These are phyloP conservation scores for Discostella pseudostelligera DNA, from an alignment of 108 stramenopile species.

Conservation along the genomic window DNA sequence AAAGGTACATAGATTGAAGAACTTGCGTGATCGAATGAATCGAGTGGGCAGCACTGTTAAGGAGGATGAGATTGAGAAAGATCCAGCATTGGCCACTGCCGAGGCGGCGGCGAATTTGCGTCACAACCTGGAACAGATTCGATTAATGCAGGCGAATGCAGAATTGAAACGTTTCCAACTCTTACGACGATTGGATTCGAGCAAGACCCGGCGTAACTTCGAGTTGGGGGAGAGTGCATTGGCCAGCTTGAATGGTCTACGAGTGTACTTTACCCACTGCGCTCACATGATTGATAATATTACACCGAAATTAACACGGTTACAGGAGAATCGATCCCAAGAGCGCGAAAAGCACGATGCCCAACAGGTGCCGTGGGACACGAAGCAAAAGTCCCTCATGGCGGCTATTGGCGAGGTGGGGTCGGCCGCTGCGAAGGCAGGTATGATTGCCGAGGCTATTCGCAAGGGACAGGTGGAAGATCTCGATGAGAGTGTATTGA, in stretches of 20 bases:
- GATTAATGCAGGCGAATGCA: constrained; percentile 75
- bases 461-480: constrained; percentile 64
- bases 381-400: constrained; percentile 58
- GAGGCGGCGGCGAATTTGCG: constrained; percentile 69
- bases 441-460: constrained; percentile 57
- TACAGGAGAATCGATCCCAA: constrained; percentile 67
- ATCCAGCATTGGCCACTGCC: constrained; percentile 45
- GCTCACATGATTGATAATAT: constrained; percentile 65
- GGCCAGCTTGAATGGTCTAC: constrained; percentile 71
- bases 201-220: constrained; percentile 86
- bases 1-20: constrained; percentile 40
- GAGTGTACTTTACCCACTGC: constrained; percentile 75
- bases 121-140: constrained; percentile 73
- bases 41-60: constrained; percentile 10
- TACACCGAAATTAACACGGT: constrained; percentile 53
- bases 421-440: constrained; percentile 50
- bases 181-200: constrained; percentile 67
- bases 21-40: constrained; percentile 11
- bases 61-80: constrained; percentile 40
- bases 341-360: constrained; percentile 55
- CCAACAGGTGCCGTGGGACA: constrained; percentile 66
- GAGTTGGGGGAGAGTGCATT: constrained; percentile 80
- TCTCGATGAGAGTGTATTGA: constrained; percentile 24
- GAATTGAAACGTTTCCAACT: constrained; percentile 86
- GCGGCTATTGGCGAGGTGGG: constrained; percentile 57